Conservation (phyloP, 352 stramenopile species). For the Pythium biforme region DNA sequence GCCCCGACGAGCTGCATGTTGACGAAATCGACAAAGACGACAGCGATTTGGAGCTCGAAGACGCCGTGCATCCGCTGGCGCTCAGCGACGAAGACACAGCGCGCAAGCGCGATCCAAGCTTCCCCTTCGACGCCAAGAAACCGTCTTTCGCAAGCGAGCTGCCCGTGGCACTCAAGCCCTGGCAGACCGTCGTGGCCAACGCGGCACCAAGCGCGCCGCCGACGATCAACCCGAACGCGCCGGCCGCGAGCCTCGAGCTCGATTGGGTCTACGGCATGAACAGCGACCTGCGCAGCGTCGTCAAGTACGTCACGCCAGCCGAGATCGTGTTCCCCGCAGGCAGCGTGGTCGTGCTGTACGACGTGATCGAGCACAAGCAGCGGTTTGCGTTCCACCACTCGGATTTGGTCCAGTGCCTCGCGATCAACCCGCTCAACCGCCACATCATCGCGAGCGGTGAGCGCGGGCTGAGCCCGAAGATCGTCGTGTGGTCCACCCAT, state of each 20-base stretch:
- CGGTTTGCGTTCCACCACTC: slow-evolving; percentile 63
- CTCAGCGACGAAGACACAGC: slow-evolving; percentile 4
- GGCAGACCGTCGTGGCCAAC: slow-evolving; percentile 65
- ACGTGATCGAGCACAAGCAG: slow-evolving; percentile 71
- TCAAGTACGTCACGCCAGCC: slow-evolving; percentile 60
- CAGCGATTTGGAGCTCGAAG: slow-evolving; percentile 54
- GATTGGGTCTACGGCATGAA: slow-evolving; percentile 86
- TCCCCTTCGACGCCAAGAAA: slow-evolving; percentile 45
- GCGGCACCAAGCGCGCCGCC: slow-evolving; percentile 54
- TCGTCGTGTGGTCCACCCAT: slow-evolving; percentile 65
- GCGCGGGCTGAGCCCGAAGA: slow-evolving; percentile 50
- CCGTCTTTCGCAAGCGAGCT: slow-evolving; percentile 33
- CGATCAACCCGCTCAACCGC: slow-evolving; percentile 49
- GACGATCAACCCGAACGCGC: slow-evolving; percentile 45
- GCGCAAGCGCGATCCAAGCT: slow-evolving; percentile 46
- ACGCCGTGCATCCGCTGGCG: slow-evolving; percentile 1
- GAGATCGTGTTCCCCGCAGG: slow-evolving; percentile 69
- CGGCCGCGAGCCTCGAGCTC: slow-evolving; percentile 60
- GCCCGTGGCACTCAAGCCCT: slow-evolving; percentile 40
- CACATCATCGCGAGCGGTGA: slow-evolving; percentile 63
- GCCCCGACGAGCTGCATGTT: slow-evolving; percentile 39
- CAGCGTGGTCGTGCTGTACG: slow-evolving; percentile 62
- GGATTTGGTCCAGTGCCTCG: slow-evolving; percentile 55
- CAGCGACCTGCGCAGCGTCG: slow-evolving; percentile 52
- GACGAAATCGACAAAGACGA: slow-evolving; percentile 53